phyloP scores from a whole-genome alignment of 768 basidiomycete species.

The Collybia nuda region DNA sequence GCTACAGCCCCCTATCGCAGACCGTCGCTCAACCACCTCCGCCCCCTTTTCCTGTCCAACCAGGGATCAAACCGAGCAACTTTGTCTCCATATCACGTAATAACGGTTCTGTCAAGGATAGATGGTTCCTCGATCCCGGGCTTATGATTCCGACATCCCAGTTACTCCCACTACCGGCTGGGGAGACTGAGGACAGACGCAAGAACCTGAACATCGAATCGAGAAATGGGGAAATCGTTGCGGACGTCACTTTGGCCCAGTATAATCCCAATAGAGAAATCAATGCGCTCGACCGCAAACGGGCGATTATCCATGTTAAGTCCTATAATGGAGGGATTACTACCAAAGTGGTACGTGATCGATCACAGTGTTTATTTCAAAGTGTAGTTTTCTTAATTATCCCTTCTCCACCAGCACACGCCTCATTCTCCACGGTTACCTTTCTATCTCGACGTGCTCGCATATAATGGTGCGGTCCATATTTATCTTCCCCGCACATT shows the following conservation, averaged over 20 bases:
- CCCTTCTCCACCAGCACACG: constrained; percentile 15
- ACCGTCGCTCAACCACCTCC: not conserved
- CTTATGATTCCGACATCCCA: constrained; percentile 36
- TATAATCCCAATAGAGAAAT: constrained; percentile 1
- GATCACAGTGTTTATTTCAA: not conserved
- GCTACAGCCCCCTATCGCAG: constrained; percentile 9
- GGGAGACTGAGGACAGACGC: constrained; percentile 36
- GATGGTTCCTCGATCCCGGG: constrained; percentile 43
- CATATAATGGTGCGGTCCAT: constrained; percentile 27
- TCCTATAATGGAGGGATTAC: constrained; percentile 27
- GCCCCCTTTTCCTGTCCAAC: constrained; percentile 3
- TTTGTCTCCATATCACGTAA: constrained; percentile 26
- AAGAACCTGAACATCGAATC: constrained; percentile 36
- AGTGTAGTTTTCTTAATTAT: not conserved
- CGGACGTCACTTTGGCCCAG: constrained; percentile 36
- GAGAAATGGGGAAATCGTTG: constrained; percentile 31
- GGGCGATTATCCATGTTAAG: constrained; percentile 15
- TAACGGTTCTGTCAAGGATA: constrained; percentile 29
- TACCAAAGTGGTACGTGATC: constrained; percentile 18
- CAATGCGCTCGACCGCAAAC: constrained; percentile 5
- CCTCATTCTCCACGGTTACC: constrained; percentile 17
- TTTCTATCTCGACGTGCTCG: constrained; percentile 17
- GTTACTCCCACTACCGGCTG: constrained; percentile 33
- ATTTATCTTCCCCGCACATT: constrained; percentile 41
- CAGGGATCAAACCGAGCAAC: constrained; percentile 30